Conservation (phyloP, 1,284 basidiomycete species). For the Moniliella sp. region DNA sequence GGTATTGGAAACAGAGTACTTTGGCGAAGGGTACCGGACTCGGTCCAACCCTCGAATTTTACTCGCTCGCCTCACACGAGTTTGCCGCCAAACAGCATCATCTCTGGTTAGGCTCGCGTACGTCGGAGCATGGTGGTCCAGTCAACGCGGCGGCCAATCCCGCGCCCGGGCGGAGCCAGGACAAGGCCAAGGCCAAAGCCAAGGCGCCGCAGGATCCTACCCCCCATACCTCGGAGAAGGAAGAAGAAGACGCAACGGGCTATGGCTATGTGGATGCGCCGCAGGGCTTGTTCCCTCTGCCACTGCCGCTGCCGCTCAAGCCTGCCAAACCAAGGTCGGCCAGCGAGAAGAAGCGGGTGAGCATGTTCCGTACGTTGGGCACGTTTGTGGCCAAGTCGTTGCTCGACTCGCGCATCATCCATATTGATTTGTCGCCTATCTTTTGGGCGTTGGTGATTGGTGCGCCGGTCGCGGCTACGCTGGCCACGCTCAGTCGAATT, state of each 20-base stretch:
- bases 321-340: too few species aligned
- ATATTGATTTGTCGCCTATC: conserved; percentile 73
- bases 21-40: conserved; percentile 95
- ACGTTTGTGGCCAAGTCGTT: conserved; percentile 95
- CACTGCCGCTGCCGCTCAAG: too few species aligned
- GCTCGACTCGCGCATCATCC: conserved; percentile 89
- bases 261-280: too few species aligned
- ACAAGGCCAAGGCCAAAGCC: too few species aligned
- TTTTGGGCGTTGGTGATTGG: conserved; percentile 75
- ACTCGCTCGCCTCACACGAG: conserved; percentile 74
- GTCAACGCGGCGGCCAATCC: too few species aligned
- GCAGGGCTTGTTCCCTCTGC: too few species aligned
- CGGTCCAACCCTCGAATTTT: conserved; percentile 95
- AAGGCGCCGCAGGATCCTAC: too few species aligned
- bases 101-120: conserved; percentile 61
- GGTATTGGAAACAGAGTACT: conserved; percentile 90
- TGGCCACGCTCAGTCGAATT: conserved; percentile 53
- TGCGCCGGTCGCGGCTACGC: conserved; percentile 57
- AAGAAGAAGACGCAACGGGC: too few species aligned
- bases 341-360: too few species aligned
- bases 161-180: too few species aligned
- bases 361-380: conserved; percentile 52
- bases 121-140: too few species aligned
- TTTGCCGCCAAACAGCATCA: conserved; percentile 67
- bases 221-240: too few species aligned